Percentiles rank a stretch among this genome's conserved stretches.
phyloP scores from a whole-genome alignment of 306 rosid genomes.

The Cicer arietinum region DNA sequence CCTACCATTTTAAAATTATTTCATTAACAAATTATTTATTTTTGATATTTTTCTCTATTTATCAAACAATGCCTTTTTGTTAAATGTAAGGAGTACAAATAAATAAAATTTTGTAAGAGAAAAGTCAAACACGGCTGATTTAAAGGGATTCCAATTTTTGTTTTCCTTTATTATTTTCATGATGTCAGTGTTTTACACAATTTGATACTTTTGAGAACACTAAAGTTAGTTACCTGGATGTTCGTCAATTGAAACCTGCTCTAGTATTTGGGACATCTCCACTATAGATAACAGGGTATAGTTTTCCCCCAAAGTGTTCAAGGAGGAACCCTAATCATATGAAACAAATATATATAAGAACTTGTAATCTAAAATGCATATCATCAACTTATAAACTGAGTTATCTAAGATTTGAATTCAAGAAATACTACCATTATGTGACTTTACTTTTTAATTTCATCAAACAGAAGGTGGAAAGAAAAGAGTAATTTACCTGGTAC shows the following conservation, averaged over 20 bases:
- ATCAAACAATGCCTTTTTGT: not conserved
- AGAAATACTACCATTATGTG: not conserved
- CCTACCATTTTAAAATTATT: not conserved
- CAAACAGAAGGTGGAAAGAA: not conserved
- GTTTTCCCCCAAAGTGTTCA: slow-evolving; percentile 41
- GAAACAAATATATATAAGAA: not conserved
- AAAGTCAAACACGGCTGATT: no score
- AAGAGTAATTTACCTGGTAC: not conserved
- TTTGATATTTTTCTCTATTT: slow-evolving; percentile 7
- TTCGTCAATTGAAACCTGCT: slow-evolving; percentile 22
- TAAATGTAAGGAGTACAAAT: no score
- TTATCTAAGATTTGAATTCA: no score
- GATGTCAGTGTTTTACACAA: not conserved
- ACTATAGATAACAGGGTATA: slow-evolving; percentile 41
- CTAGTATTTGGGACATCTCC: slow-evolving; percentile 48
- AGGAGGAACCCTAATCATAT: slow-evolving; percentile 43
- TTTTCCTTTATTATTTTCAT: slow-evolving; percentile 1
- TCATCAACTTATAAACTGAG: no score
- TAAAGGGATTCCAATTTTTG: not conserved
- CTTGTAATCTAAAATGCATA: no score
- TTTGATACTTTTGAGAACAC: not conserved
- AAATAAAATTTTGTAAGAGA: no score
- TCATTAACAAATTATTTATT: not conserved
- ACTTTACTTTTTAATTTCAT: not conserved
- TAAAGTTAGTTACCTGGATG: slow-evolving; percentile 44